A percentile compares a stretch with the other conserved stretches of the same genome.
These are phyloP conservation scores for Amanita polypyramis DNA, from an alignment of 768 basidiomycete species.

Conservation along the genomic window DNA sequence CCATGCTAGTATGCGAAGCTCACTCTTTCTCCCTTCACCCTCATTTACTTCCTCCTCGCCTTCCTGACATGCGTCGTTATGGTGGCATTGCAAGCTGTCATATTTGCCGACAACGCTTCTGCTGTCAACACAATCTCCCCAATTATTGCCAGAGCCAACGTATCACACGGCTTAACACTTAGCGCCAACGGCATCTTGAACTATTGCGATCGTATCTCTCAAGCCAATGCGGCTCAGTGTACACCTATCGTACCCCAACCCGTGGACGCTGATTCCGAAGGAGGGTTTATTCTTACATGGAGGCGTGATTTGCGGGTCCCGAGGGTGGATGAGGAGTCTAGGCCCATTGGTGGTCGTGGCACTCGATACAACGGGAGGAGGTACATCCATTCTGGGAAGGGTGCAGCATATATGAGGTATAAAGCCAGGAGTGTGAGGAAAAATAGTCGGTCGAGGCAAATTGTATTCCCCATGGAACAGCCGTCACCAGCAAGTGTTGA, in stretches of 20 bases:
- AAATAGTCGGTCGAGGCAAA: not conserved
- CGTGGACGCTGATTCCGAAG: not conserved
- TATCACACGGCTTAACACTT: slow-evolving; percentile 16
- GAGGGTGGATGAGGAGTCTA: not conserved
- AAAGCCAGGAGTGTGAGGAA: not conserved
- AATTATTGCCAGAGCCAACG: slow-evolving; percentile 20
- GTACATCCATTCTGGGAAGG: not conserved
- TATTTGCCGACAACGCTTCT: slow-evolving; percentile 25
- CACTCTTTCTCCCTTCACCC: slow-evolving; percentile 38
- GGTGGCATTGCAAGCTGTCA: slow-evolving; percentile 27
- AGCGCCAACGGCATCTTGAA: slow-evolving; percentile 16
- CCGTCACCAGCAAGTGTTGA: not conserved
- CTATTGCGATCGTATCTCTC: slow-evolving; percentile 31
- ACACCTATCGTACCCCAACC: slow-evolving; percentile 6
- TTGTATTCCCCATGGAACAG: slow-evolving; percentile 5
- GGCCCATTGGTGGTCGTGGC: not conserved
- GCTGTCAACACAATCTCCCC: slow-evolving; percentile 22
- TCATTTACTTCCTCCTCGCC: slow-evolving; percentile 36
- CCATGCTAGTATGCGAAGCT: slow-evolving; percentile 32
- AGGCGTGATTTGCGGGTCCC: not conserved
- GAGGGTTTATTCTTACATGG: slow-evolving; percentile 4
- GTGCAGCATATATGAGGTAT: not conserved
- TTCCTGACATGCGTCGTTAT: slow-evolving; percentile 31
- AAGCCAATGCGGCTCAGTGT: slow-evolving; percentile 18
- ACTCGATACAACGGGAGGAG: not conserved